Conservation (phyloP, 352 stramenopile genomes). For the Globisporangium spinosum region DNA sequence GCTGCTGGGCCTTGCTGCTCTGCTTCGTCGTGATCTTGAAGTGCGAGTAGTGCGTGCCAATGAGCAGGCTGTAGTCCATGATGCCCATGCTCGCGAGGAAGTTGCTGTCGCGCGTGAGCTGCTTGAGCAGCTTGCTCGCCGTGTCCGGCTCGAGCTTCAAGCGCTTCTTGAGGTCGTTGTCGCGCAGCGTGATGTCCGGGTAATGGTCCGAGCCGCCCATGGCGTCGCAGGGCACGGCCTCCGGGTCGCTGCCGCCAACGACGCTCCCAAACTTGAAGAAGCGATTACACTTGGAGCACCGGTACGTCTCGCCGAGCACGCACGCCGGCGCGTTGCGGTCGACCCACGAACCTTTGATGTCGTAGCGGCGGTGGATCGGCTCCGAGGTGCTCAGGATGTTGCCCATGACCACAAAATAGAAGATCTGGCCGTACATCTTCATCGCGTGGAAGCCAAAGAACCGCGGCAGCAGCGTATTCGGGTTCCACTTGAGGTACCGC, state of each 20-base stretch:
- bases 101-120: slow-evolving; percentile 79
- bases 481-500: slow-evolving; percentile 88
- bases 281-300: slow-evolving; percentile 81
- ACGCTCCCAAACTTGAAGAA: slow-evolving; percentile 75
- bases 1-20: not conserved
- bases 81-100: slow-evolving; percentile 82
- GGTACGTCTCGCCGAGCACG: slow-evolving; percentile 71
- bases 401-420: slow-evolving; percentile 92
- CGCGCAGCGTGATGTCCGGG: slow-evolving; percentile 73
- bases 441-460: slow-evolving; percentile 90
- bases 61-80: slow-evolving; percentile 91
- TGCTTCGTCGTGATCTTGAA: slow-evolving; percentile 64
- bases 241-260: slow-evolving; percentile 9
- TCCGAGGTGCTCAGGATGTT: slow-evolving; percentile 86
- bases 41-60: slow-evolving; percentile 83
- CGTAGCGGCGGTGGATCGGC: slow-evolving; percentile 85
- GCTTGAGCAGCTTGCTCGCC: slow-evolving; percentile 62
- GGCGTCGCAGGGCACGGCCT: slow-evolving; percentile 40
- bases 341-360: slow-evolving; percentile 91
- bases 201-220: slow-evolving; percentile 71
- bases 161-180: slow-evolving; percentile 87
- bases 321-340: slow-evolving; percentile 79
- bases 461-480: slow-evolving; percentile 78
- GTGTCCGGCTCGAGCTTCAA: slow-evolving; percentile 60
- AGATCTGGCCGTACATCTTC: slow-evolving; percentile 90